phyloP scores from a whole-genome alignment of 139 green algal genomes.

The Chlorella sorokiniana region DNA sequence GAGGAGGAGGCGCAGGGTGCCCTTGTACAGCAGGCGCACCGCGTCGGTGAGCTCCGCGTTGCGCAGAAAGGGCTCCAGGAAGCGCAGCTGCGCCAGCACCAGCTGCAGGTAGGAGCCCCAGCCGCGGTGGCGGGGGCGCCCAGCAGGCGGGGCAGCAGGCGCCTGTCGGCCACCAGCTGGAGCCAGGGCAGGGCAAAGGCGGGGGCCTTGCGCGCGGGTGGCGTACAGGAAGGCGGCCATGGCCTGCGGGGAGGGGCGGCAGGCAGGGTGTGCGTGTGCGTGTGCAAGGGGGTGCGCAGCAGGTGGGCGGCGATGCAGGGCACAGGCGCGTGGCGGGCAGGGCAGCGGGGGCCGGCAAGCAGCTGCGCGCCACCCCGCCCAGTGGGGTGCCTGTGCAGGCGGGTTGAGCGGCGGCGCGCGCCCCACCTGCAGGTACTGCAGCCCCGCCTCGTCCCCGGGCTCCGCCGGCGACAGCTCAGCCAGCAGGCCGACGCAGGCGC shows the following conservation, averaged over 20 bases:
- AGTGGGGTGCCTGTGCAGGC: too few relatives aligned
- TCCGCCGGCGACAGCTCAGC: constrained; percentile 74
- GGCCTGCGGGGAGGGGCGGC: constrained; percentile 12
- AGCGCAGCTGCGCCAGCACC: constrained; percentile 74
- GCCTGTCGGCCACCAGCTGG: constrained; percentile 88
- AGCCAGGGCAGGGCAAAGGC: constrained; percentile 97
- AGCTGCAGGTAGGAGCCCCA: constrained; percentile 78
- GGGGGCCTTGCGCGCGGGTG: constrained; percentile 85
- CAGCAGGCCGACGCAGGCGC: constrained; percentile 86
- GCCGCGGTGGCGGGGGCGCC: constrained; percentile 60
- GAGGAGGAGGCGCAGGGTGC: constrained; percentile 94
- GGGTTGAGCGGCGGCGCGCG: too few relatives aligned
- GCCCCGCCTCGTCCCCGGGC: constrained; percentile 37
- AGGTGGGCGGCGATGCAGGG: neutral
- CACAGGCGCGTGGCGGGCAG: neutral
- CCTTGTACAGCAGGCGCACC: constrained; percentile 92
- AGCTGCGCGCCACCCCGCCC: too few relatives aligned
- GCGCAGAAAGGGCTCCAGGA: constrained; percentile 97
- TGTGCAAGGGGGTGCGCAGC: neutral
- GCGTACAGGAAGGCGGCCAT: constrained; percentile 46
- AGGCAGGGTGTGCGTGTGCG: neutral
- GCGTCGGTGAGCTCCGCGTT: constrained; percentile 83
- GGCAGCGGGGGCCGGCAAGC: neutral
- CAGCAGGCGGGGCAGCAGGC: constrained; percentile 94
- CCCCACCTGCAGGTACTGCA: constrained; percentile 56